Base-by-base conservation (phyloP, 139 green algal genomes). In the Gonium pectorale region DNA sequence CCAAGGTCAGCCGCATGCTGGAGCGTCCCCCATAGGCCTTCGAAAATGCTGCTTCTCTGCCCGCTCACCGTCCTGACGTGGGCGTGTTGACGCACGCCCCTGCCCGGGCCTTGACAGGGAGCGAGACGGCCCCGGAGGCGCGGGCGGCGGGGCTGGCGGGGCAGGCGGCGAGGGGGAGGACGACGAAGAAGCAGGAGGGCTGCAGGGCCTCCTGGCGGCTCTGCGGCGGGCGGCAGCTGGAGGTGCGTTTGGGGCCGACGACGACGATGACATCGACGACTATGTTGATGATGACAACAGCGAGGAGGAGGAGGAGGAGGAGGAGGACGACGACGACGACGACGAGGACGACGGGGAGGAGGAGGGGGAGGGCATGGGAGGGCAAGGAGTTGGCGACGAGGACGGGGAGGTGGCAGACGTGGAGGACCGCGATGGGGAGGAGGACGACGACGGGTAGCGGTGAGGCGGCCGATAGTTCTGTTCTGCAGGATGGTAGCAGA, bases 151-250 rank as follows among this genome's bases (percentile, higher is more conserved):
- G 33, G 79, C 69, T 22, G 79, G 35, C 3, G 79, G 59, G 26
- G 49, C 66, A 2, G 77, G 60, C n/a, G 77, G 52, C 24, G 59
- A 41, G 26, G 24, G 33, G 21, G 43, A 56, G 7, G 79, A 64
- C 33, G 44, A 44, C 19, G 44, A 56, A 27, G 62, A 37, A 70
- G 43, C 59, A 83, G 33, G 75, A 83, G 38, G n/a, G n/a, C n/a
- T n/a, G n/a, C n/a, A n/a, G n/a, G n/a, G n/a, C n/a, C n/a, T n/a
- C n/a, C n/a, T n/a, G n/a, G n/a, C n/a, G n/a, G n/a, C n/a, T n/a
- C n/a, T n/a, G n/a, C n/a, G n/a, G n/a, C n/a, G n/a, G n/a, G n/a
- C n/a, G n/a, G n/a, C n/a, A n/a, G n/a, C n/a, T n/a, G n/a, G n/a
- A n/a, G n/a, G n/a, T n/a, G n/a, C n/a, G n/a, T n/a, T n/a, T n/a